Evolutionary conservation across 768 basidiomycete species (phyloP), one percentile per base, ranked within the genome.

Genomic region (Phylloporus sp.): DNA sequence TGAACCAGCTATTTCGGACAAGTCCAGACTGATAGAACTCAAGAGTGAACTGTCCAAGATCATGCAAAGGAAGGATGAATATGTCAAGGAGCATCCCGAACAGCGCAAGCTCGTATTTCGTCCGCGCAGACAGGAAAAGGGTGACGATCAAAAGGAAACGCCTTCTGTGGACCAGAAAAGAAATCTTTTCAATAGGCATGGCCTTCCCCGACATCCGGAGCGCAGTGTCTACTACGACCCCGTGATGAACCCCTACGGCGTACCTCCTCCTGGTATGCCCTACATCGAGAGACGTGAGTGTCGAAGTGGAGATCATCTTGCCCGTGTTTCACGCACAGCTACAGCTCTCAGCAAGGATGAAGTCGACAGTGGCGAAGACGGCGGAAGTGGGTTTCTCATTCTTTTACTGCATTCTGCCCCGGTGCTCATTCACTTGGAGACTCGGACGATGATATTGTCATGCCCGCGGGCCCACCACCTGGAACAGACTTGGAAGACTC

Each of bases 251-350:
- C 91, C 92, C 20, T 93, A 75, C 61, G 94, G 93, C 23, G 88
- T 92, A 15, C 82, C 94, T 17, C 94, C 94, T 33, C 95, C 94
- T 11, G 95, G 95, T 7, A 90, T 96, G 92, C 91, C 90, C n/a
- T 97, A 96, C 66, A 70, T 79, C 47, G 90, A 97, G 63, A 69
- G 85, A 69, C 78, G 93, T 94, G 57, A 68, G 86, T 72, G 5
- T 28, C n/a, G 27, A 20, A 40, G 48, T 29, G 13, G 32, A 34
- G 36, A 36, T 20, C 9, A 35, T 37, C 35, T 20, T 15, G 31
- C 42, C 45, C 20, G 17, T 8, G 18, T 22, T 9, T 20, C 50
- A 17, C 20, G 48, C 23, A 51, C 35, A 23, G 53, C 48, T 31
- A 4, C 53, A 88, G 86, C 84, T 24, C 68, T 81, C 3, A 64